Base-by-base conservation (phyloP, 768 basidiomycete genomes). In the Trametes coccinea region DNA sequence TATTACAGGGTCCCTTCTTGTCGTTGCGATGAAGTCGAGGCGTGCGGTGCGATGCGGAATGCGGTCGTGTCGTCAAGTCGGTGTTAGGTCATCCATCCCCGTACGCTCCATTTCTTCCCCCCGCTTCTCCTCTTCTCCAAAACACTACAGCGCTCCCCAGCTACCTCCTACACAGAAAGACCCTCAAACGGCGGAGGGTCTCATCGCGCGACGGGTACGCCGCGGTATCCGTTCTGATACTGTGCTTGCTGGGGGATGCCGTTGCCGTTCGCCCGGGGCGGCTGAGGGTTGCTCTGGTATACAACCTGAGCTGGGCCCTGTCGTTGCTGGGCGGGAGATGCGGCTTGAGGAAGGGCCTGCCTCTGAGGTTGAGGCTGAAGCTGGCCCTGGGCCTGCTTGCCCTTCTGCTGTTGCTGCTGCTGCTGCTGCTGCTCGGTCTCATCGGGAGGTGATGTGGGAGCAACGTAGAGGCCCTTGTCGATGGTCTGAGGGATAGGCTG, bases 391-490 rank as follows among this genome's bases (percentile, higher is more conserved):
- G 75, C 77, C 60, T 79, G 78, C 45, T 62, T 62, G 27, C 22
- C 22, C 34, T 65, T 60, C 59, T 73, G 71, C 62, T 73, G 78
- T 46, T 72, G 71, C 52, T 73, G 74, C 66, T 63, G 56, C 7
- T 56, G 66, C 55, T 76, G 78, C 58, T 78, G 77, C 59, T 81
- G 82, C 50, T 80, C 79, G 10, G 78, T 71, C 52, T 82, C 80
- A 43, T 78, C 75, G 6, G 64, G 53, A 1, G 78, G 73, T 53
- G 80, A 62, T 17, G 67, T 77, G 0, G 95, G 96, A 8, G 95
- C 90, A 57, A 99, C 96, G 75, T 99, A 98, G 60, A 99, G 77
- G 4, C 87, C 87, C 66, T 90, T 88, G 73, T 98, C 97, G 70
- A 99, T 98, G 30, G 72, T 80, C 72, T 89, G 88, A 5, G 96